Percentiles rank a stretch among this genome's conserved stretches.
These are phyloP conservation scores for Sideroxylon spinosum DNA, from an alignment of 179 eudicot genomes.

Conservation along the genomic window DNA sequence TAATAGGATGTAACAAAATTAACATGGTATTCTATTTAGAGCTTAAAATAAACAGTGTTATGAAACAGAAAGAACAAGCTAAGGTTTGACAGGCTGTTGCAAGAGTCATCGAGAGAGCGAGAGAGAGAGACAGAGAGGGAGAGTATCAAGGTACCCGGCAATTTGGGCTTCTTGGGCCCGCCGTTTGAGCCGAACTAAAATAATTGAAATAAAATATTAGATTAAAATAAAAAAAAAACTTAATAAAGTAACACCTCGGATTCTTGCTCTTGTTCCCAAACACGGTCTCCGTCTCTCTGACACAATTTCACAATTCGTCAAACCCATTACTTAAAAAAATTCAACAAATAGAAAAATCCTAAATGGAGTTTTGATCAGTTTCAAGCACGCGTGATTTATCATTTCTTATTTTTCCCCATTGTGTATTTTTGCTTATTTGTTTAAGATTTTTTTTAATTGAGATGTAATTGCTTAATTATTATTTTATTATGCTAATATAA, in stretches of 20 bases:
- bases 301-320: not conserved
- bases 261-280: not conserved
- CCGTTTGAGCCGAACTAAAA: conserved; percentile 1
- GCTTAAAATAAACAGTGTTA: too few species aligned
- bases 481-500: not conserved
- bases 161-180: too few species aligned
- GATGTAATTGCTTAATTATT: not conserved
- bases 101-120: too few species aligned
- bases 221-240: not conserved
- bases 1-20: too few species aligned
- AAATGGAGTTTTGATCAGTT: not conserved
- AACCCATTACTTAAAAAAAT: not conserved
- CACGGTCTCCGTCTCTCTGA: not conserved
- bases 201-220: not conserved
- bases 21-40: too few species aligned
- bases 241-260: not conserved
- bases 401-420: too few species aligned
- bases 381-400: not conserved
- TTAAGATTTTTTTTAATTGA: not conserved
- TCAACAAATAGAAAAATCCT: not conserved
- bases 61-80: too few species aligned
- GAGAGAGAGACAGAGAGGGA: too few species aligned
- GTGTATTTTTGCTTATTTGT: not conserved
- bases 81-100: too few species aligned
- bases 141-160: too few species aligned